Base-by-base conservation (phyloP, 2,329 filamentous ascomycete genomes). In the Cladosporium phlei region DNA sequence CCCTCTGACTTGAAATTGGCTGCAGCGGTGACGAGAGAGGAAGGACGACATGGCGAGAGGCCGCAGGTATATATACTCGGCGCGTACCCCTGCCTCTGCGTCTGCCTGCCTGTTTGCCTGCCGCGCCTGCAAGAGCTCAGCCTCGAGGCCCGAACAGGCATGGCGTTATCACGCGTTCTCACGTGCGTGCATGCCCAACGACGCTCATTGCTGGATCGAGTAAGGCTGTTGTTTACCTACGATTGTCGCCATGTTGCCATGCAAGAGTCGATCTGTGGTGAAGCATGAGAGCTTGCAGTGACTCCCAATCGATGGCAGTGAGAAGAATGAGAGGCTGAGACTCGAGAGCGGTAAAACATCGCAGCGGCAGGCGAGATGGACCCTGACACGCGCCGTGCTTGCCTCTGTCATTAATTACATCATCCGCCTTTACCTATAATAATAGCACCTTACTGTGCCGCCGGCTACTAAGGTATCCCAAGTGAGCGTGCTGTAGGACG, bases 21-120 rank as follows among this genome's bases (percentile, higher is more conserved):
- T 57, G 59, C 59, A 61, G 59, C 59, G 59, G 59, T 62, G 58
- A 55, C 51, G 52, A 56, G 52, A 56, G 46, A 48, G 27, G 28
- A 27, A 45, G 16, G n/a, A 10, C 48, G 38, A 52, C 35, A 55
- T 38, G 42, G 38, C 48, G 45, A 40, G 40, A 17, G 32, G 24
- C 11, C 37, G 30, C 20, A 17, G 19, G 19, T 20, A 17, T 37
- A 37, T 45, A 45, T 45, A 45, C 24, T 24, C 17, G 22, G 14
- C 42, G 42, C 42, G 42, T 37, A 45, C 42, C 42, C 42, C 42
- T 45, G 42, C 32, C 11, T n/a, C n/a, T n/a, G n/a, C 20, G 19
- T 37, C 42, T 45, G 42, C 30, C 30, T 35, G 40, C 38, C 35
- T 33, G n/a, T 19, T 33, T 16, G 6, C 21, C 25, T 45, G 40